A percentile compares a stretch with the other conserved stretches of the same genome.
These are phyloP conservation scores for Phyllosticta paracitricarpa DNA, from an alignment of 2,329 filamentous ascomycete species.

Conservation along the genomic window DNA sequence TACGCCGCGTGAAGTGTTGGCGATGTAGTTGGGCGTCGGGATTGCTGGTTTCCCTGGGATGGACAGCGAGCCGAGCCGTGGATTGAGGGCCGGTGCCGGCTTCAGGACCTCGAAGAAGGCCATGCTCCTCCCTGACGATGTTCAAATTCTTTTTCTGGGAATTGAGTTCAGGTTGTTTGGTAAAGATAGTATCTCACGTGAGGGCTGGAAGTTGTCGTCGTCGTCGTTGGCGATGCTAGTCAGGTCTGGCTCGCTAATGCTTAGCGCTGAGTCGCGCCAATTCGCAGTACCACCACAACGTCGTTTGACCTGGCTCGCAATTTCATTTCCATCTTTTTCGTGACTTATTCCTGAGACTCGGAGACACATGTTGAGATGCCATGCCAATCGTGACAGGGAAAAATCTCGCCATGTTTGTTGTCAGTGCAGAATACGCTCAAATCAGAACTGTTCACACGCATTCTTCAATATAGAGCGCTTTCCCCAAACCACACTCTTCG, in stretches of 20 bases:
- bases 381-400: too few species aligned
- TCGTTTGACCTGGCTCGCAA: too few species aligned
- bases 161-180: not conserved
- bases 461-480: too few species aligned
- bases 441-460: too few species aligned
- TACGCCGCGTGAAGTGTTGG: slow-evolving; percentile 69
- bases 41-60: slow-evolving; percentile 56
- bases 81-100: slow-evolving; percentile 30
- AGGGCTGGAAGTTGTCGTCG: not conserved
- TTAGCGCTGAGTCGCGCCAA: not conserved
- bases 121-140: slow-evolving; percentile 19
- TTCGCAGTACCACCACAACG: not conserved
- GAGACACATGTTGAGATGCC: too few species aligned
- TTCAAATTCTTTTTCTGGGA: not conserved
- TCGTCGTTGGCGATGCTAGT: not conserved
- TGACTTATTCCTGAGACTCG: too few species aligned
- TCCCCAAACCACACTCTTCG: too few species aligned
- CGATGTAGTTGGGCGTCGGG: slow-evolving; percentile 74
- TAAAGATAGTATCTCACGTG: not conserved
- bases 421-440: too few species aligned
- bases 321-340: too few species aligned
- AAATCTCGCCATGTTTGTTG: too few species aligned
- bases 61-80: slow-evolving; percentile 58
- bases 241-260: not conserved
- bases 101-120: slow-evolving; percentile 35